These are phyloP conservation scores for Lodderomyces beijingensis DNA, from an alignment of 1,139 yeast genomes.

Conservation along the genomic window DNA sequence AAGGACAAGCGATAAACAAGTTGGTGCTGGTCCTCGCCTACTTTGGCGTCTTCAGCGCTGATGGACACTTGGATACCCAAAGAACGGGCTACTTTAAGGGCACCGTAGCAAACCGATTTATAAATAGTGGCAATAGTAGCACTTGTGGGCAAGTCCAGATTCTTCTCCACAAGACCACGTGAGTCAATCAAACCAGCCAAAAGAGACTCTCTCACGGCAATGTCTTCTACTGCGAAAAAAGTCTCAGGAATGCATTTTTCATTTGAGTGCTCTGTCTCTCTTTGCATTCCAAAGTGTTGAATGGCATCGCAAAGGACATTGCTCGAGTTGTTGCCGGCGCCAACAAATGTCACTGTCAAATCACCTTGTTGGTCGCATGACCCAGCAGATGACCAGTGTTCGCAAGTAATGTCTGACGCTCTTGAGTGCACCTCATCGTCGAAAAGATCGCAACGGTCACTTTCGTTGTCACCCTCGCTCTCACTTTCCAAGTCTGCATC, in stretches of 20 bases:
- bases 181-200: slow-evolving; percentile 40
- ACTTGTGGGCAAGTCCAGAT: slow-evolving; percentile 10
- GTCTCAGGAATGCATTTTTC: slow-evolving; percentile 15
- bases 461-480: background rate
- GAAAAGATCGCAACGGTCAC: slow-evolving; percentile 1
- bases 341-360: slow-evolving; percentile 1
- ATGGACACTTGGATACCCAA: slow-evolving; percentile 29
- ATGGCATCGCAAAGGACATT: slow-evolving; percentile 8
- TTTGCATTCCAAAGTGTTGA: slow-evolving; percentile 3
- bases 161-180: slow-evolving; percentile 27
- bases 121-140: slow-evolving; percentile 7
- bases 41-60: slow-evolving; percentile 9
- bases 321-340: slow-evolving; percentile 3
- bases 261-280: slow-evolving; percentile 1
- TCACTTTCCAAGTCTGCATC: background rate
- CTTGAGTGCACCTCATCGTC: background rate
- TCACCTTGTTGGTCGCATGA: slow-evolving; percentile 2
- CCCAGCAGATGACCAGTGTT: background rate
- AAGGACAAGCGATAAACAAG: slow-evolving; percentile 9
- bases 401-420: background rate
- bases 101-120: slow-evolving; percentile 25
- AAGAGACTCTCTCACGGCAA: slow-evolving; percentile 33
- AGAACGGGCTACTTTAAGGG: slow-evolving; percentile 33
- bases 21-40: slow-evolving; percentile 3
- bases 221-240: slow-evolving; percentile 15